Base-by-base conservation (phyloP, 2,329 filamentous ascomycete genomes). In the Fusarium clavum region DNA sequence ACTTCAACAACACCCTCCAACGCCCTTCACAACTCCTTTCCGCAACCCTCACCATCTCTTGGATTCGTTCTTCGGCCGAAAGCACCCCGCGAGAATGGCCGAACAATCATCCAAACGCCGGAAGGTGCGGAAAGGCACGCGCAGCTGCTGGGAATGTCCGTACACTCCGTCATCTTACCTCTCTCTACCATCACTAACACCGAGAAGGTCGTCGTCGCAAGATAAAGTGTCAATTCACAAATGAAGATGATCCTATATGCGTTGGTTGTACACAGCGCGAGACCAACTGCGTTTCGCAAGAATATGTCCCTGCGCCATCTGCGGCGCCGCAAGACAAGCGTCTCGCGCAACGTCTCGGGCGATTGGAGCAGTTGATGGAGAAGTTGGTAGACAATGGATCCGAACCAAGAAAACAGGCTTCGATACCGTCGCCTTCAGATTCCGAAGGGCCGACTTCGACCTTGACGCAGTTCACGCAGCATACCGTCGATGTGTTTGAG, bases 111-210 rank as follows among this genome's bases (percentile, higher is more conserved):
- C 61, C 8, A 77, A 76, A 54, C 68, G 70, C 6, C 77, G 77
- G 32, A 86, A 82, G 65, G 57, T 87, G 29, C 84, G 86, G 24
- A 89, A 88, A 66, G 87, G 87, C 27, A 89, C 87, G 1, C 81
- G 81, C 49, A 88, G 86, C 63, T 89, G 87, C 76, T 89, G 86
- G 86, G 86, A 88, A 75, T 89, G 87, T 82, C 83, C 84, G 77
- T 63, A 8, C 2, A 43, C 13, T 22, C 22, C 20, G 4, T 22
- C 53, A 12, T 45, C 34, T n/a, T 13, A 2, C 1, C 4, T 10
- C 11, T 46, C 4, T 10, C 11, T 46, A 12, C n/a, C 14, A 10
- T 40, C 32, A 40, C 20, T 58, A 24, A 58, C 44, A 65, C 11
- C 41, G 34, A 38, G 10, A 38, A 79, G 77, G 77, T 38, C 77